These are phyloP conservation scores for Cryphonectria parasitica DNA, from an alignment of 2,329 filamentous ascomycete genomes.

Conservation along the genomic window DNA sequence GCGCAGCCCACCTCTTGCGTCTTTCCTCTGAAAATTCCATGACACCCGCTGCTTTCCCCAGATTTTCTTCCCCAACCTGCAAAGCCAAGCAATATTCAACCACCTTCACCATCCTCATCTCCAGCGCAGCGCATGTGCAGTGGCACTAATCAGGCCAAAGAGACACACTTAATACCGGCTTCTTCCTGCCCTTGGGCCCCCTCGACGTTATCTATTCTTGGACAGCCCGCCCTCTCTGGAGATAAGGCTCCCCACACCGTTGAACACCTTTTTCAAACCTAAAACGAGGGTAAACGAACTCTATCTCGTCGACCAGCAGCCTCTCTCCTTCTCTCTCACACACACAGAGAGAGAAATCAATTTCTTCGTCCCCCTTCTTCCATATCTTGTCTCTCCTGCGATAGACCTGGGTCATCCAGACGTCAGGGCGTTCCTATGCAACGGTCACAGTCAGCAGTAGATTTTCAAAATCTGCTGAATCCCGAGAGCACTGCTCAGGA, in stretches of 20 bases:
- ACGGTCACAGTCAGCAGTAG: slow-evolving; percentile 72
- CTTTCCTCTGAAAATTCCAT: slow-evolving; percentile 37
- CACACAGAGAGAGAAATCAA: background rate
- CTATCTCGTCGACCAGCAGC: background rate
- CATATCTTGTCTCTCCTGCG: background rate
- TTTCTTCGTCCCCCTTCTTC: background rate
- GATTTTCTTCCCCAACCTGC: slow-evolving; percentile 19
- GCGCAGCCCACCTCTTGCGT: slow-evolving; percentile 35
- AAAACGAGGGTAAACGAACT: background rate
- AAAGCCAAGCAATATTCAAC: slow-evolving; percentile 11
- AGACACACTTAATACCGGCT: background rate
- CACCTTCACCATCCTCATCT: slow-evolving; percentile 27
- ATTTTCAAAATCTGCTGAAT: slow-evolving; percentile 77
- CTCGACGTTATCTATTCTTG: background rate
- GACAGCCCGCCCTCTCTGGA: background rate
- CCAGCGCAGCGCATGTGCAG: slow-evolving; percentile 18
- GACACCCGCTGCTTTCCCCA: slow-evolving; percentile 33
- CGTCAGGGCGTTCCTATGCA: slow-evolving; percentile 67
- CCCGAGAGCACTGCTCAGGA: slow-evolving; percentile 48
- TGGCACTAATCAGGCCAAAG: background rate
- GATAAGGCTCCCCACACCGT: background rate
- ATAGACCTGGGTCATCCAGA: slow-evolving; percentile 27
- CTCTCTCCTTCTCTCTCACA: background rate
- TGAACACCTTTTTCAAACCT: background rate
- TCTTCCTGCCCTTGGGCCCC: background rate